phyloP scores from a whole-genome alignment of 2,329 filamentous ascomycete genomes.

The Nakataea oryzae region DNA sequence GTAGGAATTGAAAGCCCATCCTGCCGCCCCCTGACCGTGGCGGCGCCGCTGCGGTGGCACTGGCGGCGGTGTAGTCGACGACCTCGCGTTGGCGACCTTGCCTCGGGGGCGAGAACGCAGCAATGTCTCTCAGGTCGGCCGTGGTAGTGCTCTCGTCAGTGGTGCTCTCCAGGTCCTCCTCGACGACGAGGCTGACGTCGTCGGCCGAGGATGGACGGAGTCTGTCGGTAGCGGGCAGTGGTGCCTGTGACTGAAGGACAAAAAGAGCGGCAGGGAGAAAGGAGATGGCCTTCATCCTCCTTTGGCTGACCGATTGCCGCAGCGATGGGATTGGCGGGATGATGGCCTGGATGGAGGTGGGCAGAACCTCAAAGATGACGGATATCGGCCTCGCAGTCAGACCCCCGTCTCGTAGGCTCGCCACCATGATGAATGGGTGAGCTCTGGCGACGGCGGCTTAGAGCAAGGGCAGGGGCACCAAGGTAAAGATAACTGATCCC shows the following conservation, averaged over 20 bases:
- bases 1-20: constrained; percentile 1
- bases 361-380: constrained; percentile 7
- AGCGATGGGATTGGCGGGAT: constrained; percentile 10
- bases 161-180: constrained; percentile 1
- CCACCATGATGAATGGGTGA: neutral
- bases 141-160: neutral
- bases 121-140: constrained; percentile 1
- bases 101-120: neutral
- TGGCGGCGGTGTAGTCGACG: neutral
- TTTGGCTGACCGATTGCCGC: constrained; percentile 6
- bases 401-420: neutral
- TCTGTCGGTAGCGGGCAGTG: neutral
- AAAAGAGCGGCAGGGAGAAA: constrained; percentile 3
- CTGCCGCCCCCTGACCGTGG: neutral
- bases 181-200: constrained; percentile 1
- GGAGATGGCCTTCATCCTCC: neutral
- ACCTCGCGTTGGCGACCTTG: neutral
- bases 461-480: neutral
- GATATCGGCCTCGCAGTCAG: constrained; percentile 1
- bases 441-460: neutral
- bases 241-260: constrained; percentile 1
- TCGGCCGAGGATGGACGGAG: neutral
- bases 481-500: neutral
- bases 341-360: constrained; percentile 13
- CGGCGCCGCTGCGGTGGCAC: neutral